phyloP scores from a whole-genome alignment of 805 yeast genomes.

The Candida insectorum region DNA sequence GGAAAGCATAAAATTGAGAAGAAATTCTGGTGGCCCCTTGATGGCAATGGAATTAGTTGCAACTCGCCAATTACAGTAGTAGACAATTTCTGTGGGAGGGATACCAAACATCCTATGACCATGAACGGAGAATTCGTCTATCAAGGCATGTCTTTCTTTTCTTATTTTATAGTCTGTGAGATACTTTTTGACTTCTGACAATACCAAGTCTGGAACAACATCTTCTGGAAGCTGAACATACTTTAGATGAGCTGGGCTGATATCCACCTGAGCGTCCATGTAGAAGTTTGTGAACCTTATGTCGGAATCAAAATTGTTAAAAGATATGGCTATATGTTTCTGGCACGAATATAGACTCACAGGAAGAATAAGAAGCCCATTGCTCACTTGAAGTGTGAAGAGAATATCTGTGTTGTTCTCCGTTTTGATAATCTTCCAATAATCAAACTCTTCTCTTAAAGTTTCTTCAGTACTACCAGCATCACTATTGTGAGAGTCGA shows the following conservation, averaged over 20 bases:
- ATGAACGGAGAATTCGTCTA: constrained; percentile 64
- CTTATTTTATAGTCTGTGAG: constrained; percentile 1
- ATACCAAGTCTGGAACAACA: constrained; percentile 19
- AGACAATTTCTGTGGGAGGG: constrained; percentile 86
- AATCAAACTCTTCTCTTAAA: constrained; percentile 19
- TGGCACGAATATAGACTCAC: constrained; percentile 62
- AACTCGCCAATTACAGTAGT: constrained; percentile 88
- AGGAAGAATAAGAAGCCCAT: constrained; percentile 74
- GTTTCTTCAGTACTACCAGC: constrained; percentile 5
- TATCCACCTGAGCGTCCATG: constrained; percentile 84
- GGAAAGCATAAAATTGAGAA: constrained; percentile 42
- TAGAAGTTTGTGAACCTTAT: constrained; percentile 86
- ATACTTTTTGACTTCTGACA: constrained; percentile 18
- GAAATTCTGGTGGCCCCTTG: constrained; percentile 46
- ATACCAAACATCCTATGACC: constrained; percentile 93
- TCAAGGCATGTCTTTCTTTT: constrained; percentile 40
- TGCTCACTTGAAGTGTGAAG: constrained; percentile 64
- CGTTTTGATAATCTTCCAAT: constrained; percentile 41
- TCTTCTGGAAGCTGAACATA: constrained; percentile 20
- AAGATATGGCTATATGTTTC: constrained; percentile 58
- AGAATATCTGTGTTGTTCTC: constrained; percentile 78
- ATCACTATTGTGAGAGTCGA: neutral
- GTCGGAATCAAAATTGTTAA: constrained; percentile 70
- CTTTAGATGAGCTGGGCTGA: constrained; percentile 51
- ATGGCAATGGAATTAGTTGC: constrained; percentile 56